Evolutionary conservation across 2,329 filamentous ascomycete genomes (phyloP).

Genomic region (Hypoxylon sp.): DNA sequence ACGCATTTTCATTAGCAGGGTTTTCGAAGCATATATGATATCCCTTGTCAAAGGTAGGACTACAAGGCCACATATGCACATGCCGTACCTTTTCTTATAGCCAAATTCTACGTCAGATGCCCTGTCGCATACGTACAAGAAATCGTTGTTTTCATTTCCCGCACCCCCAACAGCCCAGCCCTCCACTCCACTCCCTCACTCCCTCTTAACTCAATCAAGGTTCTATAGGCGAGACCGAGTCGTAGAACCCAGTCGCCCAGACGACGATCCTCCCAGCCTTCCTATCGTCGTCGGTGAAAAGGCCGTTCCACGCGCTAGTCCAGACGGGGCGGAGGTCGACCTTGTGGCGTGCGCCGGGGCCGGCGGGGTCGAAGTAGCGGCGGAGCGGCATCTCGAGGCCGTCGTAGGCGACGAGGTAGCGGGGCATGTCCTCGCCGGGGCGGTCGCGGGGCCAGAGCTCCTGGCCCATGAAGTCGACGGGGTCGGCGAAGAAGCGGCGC

Average conservation of each 20-base stretch:
- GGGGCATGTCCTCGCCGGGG: conserved; percentile 53
- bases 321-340: conserved; percentile 59
- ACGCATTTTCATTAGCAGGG: too few species aligned
- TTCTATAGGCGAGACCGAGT: conserved; percentile 18
- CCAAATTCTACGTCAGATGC: not conserved
- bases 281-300: conserved; percentile 69
- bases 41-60: too few species aligned
- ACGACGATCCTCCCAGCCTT: conserved; percentile 65
- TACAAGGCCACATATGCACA: too few species aligned
- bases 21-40: too few species aligned
- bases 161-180: not conserved
- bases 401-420: conserved; percentile 69
- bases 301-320: conserved; percentile 66
- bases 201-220: conserved; percentile 5
- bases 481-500: conserved; percentile 82
- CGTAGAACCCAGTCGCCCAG: conserved; percentile 54
- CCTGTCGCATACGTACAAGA: too few species aligned
- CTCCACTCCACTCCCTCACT: not conserved
- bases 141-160: not conserved
- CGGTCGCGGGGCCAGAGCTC: conserved; percentile 57
- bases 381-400: conserved; percentile 59
- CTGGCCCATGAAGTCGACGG: conserved; percentile 64
- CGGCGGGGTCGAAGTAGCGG: conserved; percentile 53
- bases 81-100: too few species aligned
- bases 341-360: conserved; percentile 51